Conservation (phyloP, 2,329 filamentous ascomycete genomes). For the Colletotrichum musicola region DNA sequence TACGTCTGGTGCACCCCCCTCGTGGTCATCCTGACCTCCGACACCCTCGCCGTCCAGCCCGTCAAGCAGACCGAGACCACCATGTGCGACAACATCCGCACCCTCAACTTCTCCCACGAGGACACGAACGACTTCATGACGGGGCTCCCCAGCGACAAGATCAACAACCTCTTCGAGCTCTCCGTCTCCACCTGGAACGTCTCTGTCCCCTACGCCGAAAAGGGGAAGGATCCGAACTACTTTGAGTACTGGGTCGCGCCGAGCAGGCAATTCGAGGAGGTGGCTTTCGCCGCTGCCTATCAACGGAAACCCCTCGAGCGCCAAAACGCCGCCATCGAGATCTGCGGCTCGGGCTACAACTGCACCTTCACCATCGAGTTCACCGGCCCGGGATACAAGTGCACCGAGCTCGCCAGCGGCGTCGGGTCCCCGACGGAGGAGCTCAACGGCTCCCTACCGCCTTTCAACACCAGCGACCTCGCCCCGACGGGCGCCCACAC, state of each 20-base stretch:
- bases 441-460: constrained; percentile 43
- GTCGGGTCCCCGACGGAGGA: constrained; percentile 42
- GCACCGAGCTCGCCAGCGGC: constrained; percentile 46
- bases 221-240: constrained; percentile 42
- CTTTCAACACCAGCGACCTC: constrained; percentile 45
- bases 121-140: constrained; percentile 49
- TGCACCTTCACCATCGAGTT: constrained; percentile 51
- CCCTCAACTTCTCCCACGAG: constrained; percentile 51
- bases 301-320: constrained; percentile 43
- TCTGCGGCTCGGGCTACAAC: constrained; percentile 51
- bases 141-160: constrained; percentile 42
- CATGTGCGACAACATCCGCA: constrained; percentile 47
- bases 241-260: constrained; percentile 50
- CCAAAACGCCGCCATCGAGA: constrained; percentile 46
- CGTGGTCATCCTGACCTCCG: constrained; percentile 54
- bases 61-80: constrained; percentile 42
- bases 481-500: constrained; percentile 47
- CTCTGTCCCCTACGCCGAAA: constrained; percentile 38
- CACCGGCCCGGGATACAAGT: constrained; percentile 52
- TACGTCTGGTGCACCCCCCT: constrained; percentile 54
- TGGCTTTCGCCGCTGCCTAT: constrained; percentile 45
- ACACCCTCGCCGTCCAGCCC: constrained; percentile 50
- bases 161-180: constrained; percentile 44
- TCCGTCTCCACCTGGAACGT: constrained; percentile 50
- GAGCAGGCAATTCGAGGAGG: constrained; percentile 44